phyloP scores from a whole-genome alignment of 1,139 yeast species.

The Zygosaccharomyces sapae region DNA sequence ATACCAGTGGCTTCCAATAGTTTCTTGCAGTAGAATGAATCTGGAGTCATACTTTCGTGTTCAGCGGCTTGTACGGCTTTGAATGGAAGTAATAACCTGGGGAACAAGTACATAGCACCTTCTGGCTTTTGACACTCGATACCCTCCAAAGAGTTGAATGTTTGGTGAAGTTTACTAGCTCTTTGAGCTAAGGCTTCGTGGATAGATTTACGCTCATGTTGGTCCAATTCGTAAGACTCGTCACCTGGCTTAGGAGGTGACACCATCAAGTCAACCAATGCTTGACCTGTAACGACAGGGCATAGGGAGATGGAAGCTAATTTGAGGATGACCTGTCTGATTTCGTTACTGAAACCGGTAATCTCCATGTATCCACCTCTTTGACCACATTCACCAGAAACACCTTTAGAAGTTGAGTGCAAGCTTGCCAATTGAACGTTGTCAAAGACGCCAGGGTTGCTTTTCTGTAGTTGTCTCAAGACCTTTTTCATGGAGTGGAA shows the following conservation, averaged over 20 bases:
- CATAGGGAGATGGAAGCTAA: constrained; percentile 87
- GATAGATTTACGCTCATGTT: constrained; percentile 56
- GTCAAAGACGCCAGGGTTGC: constrained; percentile 53
- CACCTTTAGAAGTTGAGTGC: constrained; percentile 95
- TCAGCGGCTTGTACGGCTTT: constrained; percentile 61
- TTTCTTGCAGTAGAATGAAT: constrained; percentile 82
- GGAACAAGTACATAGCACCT: constrained; percentile 98
- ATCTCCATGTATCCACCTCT: constrained; percentile 98
- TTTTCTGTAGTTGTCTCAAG: constrained; percentile 54
- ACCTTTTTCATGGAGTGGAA: constrained; percentile 66
- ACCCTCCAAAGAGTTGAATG: constrained; percentile 75
- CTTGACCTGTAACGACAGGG: constrained; percentile 93
- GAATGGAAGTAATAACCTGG: constrained; percentile 60
- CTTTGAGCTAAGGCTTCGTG: constrained; percentile 60
- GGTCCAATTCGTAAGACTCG: constrained; percentile 65
- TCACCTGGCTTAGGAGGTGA: constrained; percentile 82
- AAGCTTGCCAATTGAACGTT: constrained; percentile 85
- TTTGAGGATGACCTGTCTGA: constrained; percentile 68
- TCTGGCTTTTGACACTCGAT: constrained; percentile 80
- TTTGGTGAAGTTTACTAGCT: constrained; percentile 58
- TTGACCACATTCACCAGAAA: constrained; percentile 97
- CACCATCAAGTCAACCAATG: constrained; percentile 85
- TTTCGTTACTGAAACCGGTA: constrained; percentile 69
- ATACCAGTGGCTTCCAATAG: constrained; percentile 87
- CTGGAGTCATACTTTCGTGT: constrained; percentile 55